phyloP scores from a whole-genome alignment of 495 filamentous ascomycete genomes.

The Talaromyces thailandensis region DNA sequence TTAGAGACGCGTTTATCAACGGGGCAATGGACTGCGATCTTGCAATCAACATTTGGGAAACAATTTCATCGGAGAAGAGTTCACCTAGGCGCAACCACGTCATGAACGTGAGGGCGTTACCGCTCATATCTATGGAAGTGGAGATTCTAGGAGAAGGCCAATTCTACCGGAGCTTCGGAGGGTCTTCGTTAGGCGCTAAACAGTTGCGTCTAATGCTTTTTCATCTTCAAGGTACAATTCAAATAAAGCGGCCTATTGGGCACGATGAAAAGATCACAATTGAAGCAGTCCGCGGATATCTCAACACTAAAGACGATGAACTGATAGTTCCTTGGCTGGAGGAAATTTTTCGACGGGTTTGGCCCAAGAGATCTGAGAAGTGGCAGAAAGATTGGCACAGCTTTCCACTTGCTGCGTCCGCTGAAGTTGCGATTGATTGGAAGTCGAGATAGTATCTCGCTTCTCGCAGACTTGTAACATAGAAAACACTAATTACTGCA shows the following conservation, averaged over 20 bases:
- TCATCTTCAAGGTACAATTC: no score
- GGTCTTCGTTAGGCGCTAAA: no score
- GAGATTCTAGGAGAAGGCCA: not conserved
- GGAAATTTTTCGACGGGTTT: not conserved
- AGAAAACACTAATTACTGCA: no score
- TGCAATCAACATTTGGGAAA: not conserved
- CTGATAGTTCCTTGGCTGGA: not conserved
- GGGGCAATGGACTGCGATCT: not conserved
- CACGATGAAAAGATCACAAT: not conserved
- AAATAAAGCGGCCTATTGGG: no score
- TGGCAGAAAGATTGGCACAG: not conserved
- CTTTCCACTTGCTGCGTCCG: not conserved
- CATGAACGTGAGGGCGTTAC: not conserved
- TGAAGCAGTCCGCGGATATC: not conserved
- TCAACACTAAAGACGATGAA: no score
- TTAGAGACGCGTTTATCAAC: not conserved
- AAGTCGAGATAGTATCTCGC: not conserved
- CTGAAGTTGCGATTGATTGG: not conserved
- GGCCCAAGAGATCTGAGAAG: not conserved
- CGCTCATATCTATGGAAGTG: not conserved
- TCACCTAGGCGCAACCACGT: not conserved
- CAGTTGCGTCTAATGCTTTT: no score
- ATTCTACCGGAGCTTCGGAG: no score
- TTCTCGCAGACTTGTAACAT: no score
- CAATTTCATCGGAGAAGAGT: not conserved